These are phyloP conservation scores for Linaria vulgaris DNA, from an alignment of 257 asterid genomes.

Conservation along the genomic window DNA sequence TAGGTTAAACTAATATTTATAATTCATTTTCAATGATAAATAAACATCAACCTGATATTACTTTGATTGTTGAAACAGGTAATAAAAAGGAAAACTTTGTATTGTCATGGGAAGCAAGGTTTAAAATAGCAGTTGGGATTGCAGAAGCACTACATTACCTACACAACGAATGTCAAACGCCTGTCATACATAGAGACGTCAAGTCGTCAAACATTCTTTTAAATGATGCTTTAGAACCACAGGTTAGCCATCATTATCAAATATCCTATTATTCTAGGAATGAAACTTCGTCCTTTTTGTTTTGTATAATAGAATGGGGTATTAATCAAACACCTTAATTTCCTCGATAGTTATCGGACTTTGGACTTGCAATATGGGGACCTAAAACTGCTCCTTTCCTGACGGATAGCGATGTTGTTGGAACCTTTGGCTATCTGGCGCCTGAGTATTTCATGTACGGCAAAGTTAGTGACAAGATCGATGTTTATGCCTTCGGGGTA, in stretches of 20 bases:
- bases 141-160: conserved; percentile 86
- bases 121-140: conserved; percentile 64
- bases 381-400: conserved; percentile 61
- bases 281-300: neutral
- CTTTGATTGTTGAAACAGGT: conserved; percentile 40
- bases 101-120: conserved; percentile 76
- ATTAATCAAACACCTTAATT: conserved; percentile 5
- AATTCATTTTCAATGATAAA: neutral
- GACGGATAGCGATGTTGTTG: conserved; percentile 77
- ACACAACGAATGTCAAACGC: conserved; percentile 58
- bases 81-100: conserved; percentile 34
- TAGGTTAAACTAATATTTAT: conserved; percentile 27
- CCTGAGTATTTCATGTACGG: conserved; percentile 99
- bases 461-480: conserved; percentile 88
- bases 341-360: conserved; percentile 65
- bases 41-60: conserved; percentile 19
- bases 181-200: conserved; percentile 83
- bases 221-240: conserved; percentile 60
- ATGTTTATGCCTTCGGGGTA: conserved; percentile 92
- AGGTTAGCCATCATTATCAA: conserved; percentile 42
- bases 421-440: conserved; percentile 97
- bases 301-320: neutral
- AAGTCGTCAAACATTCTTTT: conserved; percentile 90
- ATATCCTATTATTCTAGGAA: neutral
- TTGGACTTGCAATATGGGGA: conserved; percentile 91